Conservation (phyloP, 2,329 filamentous ascomycete genomes). For the Cyphellophora europaea region DNA sequence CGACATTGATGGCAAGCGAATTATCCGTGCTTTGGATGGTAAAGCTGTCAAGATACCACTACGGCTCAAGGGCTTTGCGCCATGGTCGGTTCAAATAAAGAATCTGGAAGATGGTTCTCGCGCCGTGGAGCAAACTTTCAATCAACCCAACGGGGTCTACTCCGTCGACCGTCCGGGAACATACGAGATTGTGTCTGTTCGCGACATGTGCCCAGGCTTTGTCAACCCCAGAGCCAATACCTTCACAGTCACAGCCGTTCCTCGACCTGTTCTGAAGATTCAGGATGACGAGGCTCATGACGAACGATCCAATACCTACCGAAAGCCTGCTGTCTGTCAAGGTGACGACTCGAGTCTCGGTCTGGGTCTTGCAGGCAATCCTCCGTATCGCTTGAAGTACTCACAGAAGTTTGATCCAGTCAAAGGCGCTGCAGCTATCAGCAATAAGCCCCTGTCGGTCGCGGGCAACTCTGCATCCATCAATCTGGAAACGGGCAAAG, state of each 20-base stretch:
- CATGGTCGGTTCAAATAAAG: constrained; percentile 70
- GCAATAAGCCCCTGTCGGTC: constrained; percentile 61
- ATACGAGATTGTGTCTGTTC: constrained; percentile 71
- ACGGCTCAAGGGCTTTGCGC: constrained; percentile 72
- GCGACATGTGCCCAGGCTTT: constrained; percentile 73
- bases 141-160: constrained; percentile 60
- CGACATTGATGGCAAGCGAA: constrained; percentile 69
- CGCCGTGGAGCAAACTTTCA: constrained; percentile 37
- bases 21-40: constrained; percentile 66
- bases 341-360: constrained; percentile 88
- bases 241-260: constrained; percentile 80
- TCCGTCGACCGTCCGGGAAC: constrained; percentile 57
- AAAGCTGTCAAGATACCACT: constrained; percentile 67
- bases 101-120: constrained; percentile 41
- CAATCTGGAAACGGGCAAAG: constrained; percentile 73
- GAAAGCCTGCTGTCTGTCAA: constrained; percentile 82
- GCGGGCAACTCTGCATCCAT: constrained; percentile 68
- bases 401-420: constrained; percentile 64
- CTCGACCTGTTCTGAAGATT: constrained; percentile 63
- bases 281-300: constrained; percentile 55
- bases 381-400: constrained; percentile 78
- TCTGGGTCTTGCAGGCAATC: constrained; percentile 65
- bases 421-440: constrained; percentile 55
- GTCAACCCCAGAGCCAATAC: constrained; percentile 63
- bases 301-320: constrained; percentile 45